These are phyloP conservation scores for Colletotrichum aenigma DNA, from an alignment of 2,329 filamentous ascomycete genomes.

Conservation along the genomic window DNA sequence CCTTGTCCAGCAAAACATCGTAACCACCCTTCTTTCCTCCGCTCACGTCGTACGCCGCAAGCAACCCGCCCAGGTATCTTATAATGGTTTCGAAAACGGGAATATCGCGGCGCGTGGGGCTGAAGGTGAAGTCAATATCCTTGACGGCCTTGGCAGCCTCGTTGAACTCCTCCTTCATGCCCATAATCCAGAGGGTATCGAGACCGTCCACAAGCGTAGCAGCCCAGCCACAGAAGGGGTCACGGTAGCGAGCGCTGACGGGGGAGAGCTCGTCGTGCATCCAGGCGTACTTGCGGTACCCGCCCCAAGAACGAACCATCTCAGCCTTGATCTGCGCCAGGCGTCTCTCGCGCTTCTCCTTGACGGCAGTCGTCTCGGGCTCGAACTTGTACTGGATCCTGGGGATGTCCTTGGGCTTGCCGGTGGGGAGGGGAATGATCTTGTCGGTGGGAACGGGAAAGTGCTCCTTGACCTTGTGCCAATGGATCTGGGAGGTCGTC, in stretches of 20 bases:
- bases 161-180: slow-evolving; percentile 77
- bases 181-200: slow-evolving; percentile 90
- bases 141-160: slow-evolving; percentile 73
- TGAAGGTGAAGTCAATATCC: slow-evolving; percentile 83
- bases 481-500: slow-evolving; percentile 56
- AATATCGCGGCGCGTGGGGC: slow-evolving; percentile 65
- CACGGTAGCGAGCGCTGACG: slow-evolving; percentile 67
- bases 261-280: slow-evolving; percentile 86
- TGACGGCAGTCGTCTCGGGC: slow-evolving; percentile 65
- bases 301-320: slow-evolving; percentile 79
- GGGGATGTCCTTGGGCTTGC: slow-evolving; percentile 71
- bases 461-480: slow-evolving; percentile 75
- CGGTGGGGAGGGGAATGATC: slow-evolving; percentile 77
- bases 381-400: slow-evolving; percentile 77
- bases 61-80: slow-evolving; percentile 84
- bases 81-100: slow-evolving; percentile 95
- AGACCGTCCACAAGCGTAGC: slow-evolving; percentile 84
- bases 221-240: slow-evolving; percentile 92
- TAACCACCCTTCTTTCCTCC: slow-evolving; percentile 62
- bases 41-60: slow-evolving; percentile 87
- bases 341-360: slow-evolving; percentile 67
- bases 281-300: slow-evolving; percentile 82
- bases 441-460: slow-evolving; percentile 77
- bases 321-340: slow-evolving; percentile 72
- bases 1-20: slow-evolving; percentile 74